Conservation (phyloP, 768 basidiomycete species). For the Auriscalpium orientale region DNA sequence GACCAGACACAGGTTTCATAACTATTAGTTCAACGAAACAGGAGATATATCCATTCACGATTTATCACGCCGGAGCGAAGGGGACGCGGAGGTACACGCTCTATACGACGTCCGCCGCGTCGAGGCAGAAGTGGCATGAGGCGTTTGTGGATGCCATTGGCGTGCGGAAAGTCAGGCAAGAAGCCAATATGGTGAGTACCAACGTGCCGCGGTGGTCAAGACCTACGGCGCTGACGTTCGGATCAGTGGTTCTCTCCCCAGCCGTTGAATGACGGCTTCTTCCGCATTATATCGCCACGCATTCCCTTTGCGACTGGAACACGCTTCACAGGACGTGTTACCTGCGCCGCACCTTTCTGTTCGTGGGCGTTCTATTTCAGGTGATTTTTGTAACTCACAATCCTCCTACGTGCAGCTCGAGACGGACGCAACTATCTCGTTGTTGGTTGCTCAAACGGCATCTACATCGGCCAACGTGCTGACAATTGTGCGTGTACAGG, state of each 20-base stretch:
- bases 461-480: conserved; percentile 55
- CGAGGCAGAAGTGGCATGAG: conserved; percentile 57
- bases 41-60: conserved; percentile 66
- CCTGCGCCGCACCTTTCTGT: conserved; percentile 49
- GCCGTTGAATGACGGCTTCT: conserved; percentile 51
- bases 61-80: conserved; percentile 61
- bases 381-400: conserved; percentile 4
- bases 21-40: conserved; percentile 43
- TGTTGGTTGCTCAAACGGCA: conserved; percentile 58
- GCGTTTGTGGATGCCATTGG: conserved; percentile 55
- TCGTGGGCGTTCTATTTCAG: conserved; percentile 30
- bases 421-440: conserved; percentile 51
- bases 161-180: conserved; percentile 56
- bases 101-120: conserved; percentile 49
- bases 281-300: conserved; percentile 35
- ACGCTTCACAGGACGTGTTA: conserved; percentile 50
- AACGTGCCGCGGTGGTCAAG: no score
- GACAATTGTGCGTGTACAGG: conserved; percentile 39
- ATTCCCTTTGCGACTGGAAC: conserved; percentile 21
- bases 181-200: conserved; percentile 59
- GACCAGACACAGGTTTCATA: conserved; percentile 48
- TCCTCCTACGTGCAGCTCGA: conserved; percentile 29
- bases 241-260: conserved; percentile 62
- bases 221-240: no score
- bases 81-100: conserved; percentile 62